A percentile compares a stretch with the other conserved stretches of the same genome.
Evolutionary conservation across 179 eudicot genomes (phyloP).

Genomic region (Drosera spatulata): DNA sequence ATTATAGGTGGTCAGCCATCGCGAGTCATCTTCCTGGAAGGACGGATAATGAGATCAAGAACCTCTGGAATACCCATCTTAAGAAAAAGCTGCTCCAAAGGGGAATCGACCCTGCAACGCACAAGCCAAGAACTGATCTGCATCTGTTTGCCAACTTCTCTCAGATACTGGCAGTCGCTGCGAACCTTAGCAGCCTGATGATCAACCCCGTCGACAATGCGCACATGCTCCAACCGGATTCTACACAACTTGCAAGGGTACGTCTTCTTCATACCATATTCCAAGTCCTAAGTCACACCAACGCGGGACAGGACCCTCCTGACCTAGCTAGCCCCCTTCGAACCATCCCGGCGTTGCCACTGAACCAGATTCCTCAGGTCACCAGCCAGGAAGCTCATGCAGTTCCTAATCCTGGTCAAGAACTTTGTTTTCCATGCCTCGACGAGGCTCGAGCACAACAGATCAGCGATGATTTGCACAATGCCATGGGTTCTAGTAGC

Average conservation of each 20-base stretch:
- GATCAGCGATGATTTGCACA: too few species aligned
- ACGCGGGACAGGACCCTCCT: background rate
- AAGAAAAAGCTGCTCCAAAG: conserved; percentile 26
- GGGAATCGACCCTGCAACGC: conserved; percentile 30
- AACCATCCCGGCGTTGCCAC: conserved; percentile 3
- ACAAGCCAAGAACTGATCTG: conserved; percentile 23
- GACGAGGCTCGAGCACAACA: too few species aligned
- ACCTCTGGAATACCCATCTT: background rate
- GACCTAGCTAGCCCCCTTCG: too few species aligned
- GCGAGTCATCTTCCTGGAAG: conserved; percentile 23
- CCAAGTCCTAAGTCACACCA: conserved; percentile 14
- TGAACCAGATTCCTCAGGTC: background rate
- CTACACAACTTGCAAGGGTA: conserved; percentile 20
- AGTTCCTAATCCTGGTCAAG: too few species aligned
- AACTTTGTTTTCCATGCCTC: too few species aligned
- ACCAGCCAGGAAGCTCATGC: too few species aligned
- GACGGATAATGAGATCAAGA: conserved; percentile 1
- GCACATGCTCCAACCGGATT: conserved; percentile 9
- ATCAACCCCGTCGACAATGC: conserved; percentile 6
- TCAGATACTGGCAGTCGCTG: conserved; percentile 13
- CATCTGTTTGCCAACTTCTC: conserved; percentile 19
- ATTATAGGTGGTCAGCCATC: conserved; percentile 23
- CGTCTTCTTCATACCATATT: conserved; percentile 16
- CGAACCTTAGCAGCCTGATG: conserved; percentile 9
- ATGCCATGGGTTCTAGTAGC: too few species aligned